Evolutionary conservation across 2,329 filamentous ascomycete species (phyloP), one percentile per base, ranked within the genome.

Genomic region (Aspergillus tanneri): DNA sequence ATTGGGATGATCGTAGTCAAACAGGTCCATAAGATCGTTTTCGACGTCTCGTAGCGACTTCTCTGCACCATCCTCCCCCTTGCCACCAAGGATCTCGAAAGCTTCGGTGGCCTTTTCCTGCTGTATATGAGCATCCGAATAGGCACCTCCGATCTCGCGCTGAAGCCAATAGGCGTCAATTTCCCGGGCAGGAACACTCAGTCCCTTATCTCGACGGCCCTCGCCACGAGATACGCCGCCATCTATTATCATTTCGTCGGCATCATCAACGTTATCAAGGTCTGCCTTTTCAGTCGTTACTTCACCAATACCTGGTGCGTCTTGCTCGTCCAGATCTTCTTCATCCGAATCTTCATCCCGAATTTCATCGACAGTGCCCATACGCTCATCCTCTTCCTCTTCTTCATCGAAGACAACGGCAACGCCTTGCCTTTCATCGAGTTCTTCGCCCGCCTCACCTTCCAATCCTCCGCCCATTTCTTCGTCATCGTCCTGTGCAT

Each of bases 111-210:
- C 93, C 74, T 97, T 97, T 66, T 93, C 89, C 62, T 95, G 89
- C 65, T 96, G 92, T 40, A 85, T 87, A 68, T 97, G 92, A 4
- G 92, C 88, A 70, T 99, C 93, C 10, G 88, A 81, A 65, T 97
- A 97, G 2, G 96, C 77, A 32, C 82, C 78, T 47, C 92, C 92
- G 44, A 99, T 90, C 64, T 96, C 88, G 55, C 93, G 82, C 70
- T 97, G 93, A 50, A 99, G 72, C 93, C 93, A 99, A 72, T 92
- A 99, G 8, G 92, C 92, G 69, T 99, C 93, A 54, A 99, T 95
- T 49, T 96, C 90, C 56, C 92, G 85, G 40, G 89, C 89, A 14
- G 88, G 78, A 47, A 99, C 82, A 40, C 84, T 81, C 37, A 79
- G 63, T 41, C 70, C 69, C 61, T 75, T 76, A 43, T 71, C 71